Conservation (phyloP, 306 rosid genomes). For the Inga leiocalycina region DNA sequence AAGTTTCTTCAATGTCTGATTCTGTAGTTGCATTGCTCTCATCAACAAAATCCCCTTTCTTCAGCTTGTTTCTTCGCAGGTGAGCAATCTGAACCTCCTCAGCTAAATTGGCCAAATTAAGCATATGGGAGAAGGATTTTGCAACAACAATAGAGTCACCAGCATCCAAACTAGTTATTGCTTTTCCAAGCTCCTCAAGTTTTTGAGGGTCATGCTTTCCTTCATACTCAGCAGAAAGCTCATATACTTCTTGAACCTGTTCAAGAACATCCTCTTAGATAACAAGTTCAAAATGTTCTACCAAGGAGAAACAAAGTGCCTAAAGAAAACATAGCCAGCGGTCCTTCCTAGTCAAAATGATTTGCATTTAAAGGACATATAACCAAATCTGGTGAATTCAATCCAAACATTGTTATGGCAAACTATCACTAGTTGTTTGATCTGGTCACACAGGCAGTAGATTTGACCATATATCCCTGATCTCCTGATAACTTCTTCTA, state of each 20-base stretch:
- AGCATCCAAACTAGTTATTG: constrained; percentile 86
- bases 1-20: constrained; percentile 95
- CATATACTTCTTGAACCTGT: constrained; percentile 95
- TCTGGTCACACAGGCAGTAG: neutral
- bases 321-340: neutral
- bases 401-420: neutral
- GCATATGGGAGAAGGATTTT: constrained; percentile 95
- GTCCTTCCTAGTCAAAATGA: neutral
- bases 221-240: constrained; percentile 96
- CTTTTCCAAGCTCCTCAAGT: constrained; percentile 83
- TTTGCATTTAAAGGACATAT: neutral
- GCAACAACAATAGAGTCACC: constrained; percentile 96
- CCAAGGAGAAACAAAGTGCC: neutral
- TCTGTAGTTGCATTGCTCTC: constrained; percentile 93
- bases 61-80: constrained; percentile 88
- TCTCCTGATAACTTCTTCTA: neutral
- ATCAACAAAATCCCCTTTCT: constrained; percentile 83
- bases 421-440: neutral
- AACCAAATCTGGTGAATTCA: neutral
- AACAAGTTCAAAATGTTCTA: constrained; percentile 18
- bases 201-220: constrained; percentile 82
- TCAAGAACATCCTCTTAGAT: constrained; percentile 20
- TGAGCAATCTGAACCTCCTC: constrained; percentile 98
- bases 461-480: constrained; percentile 10
- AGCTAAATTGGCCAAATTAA: constrained; percentile 98